These are phyloP conservation scores for Anacardium occidentale DNA, from an alignment of 345 rosid species.

Conservation along the genomic window DNA sequence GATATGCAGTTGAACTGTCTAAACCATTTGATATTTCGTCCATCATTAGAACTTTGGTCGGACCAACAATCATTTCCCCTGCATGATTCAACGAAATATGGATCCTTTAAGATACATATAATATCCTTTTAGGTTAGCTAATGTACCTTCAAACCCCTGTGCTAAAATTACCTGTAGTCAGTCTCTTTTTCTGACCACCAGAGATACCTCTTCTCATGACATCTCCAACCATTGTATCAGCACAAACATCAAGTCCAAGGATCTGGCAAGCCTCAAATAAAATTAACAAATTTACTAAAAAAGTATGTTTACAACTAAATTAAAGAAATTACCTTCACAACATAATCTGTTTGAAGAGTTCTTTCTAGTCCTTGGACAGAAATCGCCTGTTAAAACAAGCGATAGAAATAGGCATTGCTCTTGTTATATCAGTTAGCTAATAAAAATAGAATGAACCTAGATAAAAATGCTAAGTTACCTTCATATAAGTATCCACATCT, in stretches of 20 bases:
- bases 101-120: not conserved
- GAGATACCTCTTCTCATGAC: constrained; percentile 49
- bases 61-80: constrained; percentile 77
- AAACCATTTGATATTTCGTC: constrained; percentile 72
- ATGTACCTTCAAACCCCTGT: not conserved
- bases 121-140: not conserved
- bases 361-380: constrained; percentile 35
- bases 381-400: constrained; percentile 36
- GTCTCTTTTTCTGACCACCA: constrained; percentile 51
- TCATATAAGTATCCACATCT: constrained; percentile 45
- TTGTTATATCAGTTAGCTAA: not conserved
- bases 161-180: constrained; percentile 41
- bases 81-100: constrained; percentile 13
- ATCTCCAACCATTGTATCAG: constrained; percentile 46
- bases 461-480: constrained; percentile 27
- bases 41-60: constrained; percentile 65
- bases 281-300: not conserved
- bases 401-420: not conserved
- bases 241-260: constrained; percentile 50
- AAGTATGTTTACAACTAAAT: not conserved
- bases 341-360: constrained; percentile 51
- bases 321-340: constrained; percentile 33
- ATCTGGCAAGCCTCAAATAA: constrained; percentile 24
- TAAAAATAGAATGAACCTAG: not conserved
- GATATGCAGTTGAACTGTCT: constrained; percentile 68